Base-by-base conservation (phyloP, 495 filamentous ascomycete species). In the Penicillium riverlandense region DNA sequence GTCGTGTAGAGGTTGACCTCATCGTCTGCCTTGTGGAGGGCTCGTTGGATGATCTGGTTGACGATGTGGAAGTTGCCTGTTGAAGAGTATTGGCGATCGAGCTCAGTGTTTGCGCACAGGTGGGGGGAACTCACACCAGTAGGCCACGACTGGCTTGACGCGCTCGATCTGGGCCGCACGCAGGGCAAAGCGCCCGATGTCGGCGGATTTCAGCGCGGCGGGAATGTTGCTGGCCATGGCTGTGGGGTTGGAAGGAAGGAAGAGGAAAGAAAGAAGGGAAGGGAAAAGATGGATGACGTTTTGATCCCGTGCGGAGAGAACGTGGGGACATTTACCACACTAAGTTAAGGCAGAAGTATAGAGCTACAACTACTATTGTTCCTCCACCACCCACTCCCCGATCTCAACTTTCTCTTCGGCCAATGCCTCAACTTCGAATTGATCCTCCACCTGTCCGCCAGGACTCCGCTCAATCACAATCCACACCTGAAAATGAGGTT, bases 1-100 rank as follows among this genome's bases (percentile, higher is more conserved):
- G 80, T 86, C 1, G 90, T 95, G 59, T 90, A 97, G 36, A 67
- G 53, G 44, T 82, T 81, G 45, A 81, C 78, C 53, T 92, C 90
- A 34, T 82, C 76, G 58, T 90, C 83, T 41, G 72, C 66, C 15
- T 70, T 77, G 60, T 97, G 94, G 32, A 97, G 80, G 27, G 76
- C 70, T 62, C 81, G 85, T 11, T 77, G 71, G 6, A 99, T 81
- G 41, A 96, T 90, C 54, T 95, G 87, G 52, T 96, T 88, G 46
- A 94, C 85, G 30, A 91, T 87, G 78, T 84, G 90, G 60, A 90
- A 96, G 52, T 92, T 85, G 61, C 90, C 90, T 96, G 47, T 39
- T 30, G 22, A 4, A 22, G 22, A 22, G 4, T 22, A 22, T 22
- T 22, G 22, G 22, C 22, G 22, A 22, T 22, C 22, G 22, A 22